A percentile compares a stretch with the other conserved stretches of the same genome.
phyloP scores from a whole-genome alignment of 768 basidiomycete species.

The Boletus insuetus region DNA sequence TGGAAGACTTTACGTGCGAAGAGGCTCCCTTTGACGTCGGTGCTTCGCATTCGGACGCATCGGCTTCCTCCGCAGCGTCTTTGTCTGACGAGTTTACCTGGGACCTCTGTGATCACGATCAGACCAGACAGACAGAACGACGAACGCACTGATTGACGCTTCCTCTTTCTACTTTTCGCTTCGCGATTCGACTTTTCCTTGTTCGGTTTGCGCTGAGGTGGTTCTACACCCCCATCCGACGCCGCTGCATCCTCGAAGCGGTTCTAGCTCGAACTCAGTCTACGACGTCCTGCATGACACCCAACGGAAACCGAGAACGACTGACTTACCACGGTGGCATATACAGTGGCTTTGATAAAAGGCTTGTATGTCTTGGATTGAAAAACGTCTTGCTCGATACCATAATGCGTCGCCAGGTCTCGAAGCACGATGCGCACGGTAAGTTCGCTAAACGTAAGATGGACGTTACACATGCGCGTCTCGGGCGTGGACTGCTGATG shows the following conservation, averaged over 20 bases:
- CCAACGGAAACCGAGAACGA: background rate
- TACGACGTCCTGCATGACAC: background rate
- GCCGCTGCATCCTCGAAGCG: slow-evolving; percentile 3
- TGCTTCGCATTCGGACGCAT: background rate
- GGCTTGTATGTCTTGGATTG: slow-evolving; percentile 44
- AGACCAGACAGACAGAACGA: background rate
- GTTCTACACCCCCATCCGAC: background rate
- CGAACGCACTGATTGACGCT: slow-evolving; percentile 14
- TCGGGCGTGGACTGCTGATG: background rate
- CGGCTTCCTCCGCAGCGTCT: background rate
- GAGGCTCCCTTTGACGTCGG: slow-evolving; percentile 10
- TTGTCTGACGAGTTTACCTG: background rate
- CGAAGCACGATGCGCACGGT: slow-evolving; percentile 52
- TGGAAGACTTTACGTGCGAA: slow-evolving; percentile 9
- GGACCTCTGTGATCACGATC: background rate
- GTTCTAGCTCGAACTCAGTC: slow-evolving; percentile 3
- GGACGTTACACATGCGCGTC: background rate
- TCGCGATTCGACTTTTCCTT: slow-evolving; percentile 4
- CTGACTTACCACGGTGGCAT: slow-evolving; percentile 11
- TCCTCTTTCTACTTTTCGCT: slow-evolving; percentile 3
- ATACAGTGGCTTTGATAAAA: slow-evolving; percentile 38
- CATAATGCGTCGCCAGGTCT: slow-evolving; percentile 46
- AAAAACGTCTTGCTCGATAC: slow-evolving; percentile 44
- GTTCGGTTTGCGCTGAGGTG: background rate
- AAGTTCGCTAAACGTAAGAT: slow-evolving; percentile 20